Evolutionary conservation across 305 asterid genomes (phyloP).

Genomic region (Solanum hybrid): DNA sequence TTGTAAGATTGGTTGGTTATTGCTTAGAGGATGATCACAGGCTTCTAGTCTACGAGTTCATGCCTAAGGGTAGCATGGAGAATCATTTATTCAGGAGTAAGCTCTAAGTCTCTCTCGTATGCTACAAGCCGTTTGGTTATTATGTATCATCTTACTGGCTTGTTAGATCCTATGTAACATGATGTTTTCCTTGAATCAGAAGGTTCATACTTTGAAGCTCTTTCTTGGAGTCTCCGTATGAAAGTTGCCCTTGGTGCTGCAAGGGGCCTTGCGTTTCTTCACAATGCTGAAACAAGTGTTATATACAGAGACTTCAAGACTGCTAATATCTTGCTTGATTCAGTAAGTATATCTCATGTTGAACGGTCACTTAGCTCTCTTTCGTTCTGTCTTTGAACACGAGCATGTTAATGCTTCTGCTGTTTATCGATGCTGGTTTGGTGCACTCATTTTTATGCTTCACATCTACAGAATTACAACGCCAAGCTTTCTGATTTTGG

Average conservation of each 20-base stretch:
- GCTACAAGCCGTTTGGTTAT: no score
- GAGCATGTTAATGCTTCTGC: no score
- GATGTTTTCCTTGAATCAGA: constrained; percentile 30
- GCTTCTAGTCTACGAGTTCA: constrained; percentile 58
- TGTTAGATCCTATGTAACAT: no score
- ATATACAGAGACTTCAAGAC: constrained; percentile 90
- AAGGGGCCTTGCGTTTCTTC: constrained; percentile 86
- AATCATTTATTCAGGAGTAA: constrained; percentile 80
- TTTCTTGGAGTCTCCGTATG: constrained; percentile 76
- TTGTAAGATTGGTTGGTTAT: constrained; percentile 58
- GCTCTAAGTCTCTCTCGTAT: no score
- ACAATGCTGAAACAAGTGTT: constrained; percentile 66
- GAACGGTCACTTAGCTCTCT: background rate
- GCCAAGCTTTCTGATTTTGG: constrained; percentile 96
- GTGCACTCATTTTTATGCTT: background rate
- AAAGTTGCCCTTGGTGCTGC: constrained; percentile 84
- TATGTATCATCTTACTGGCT: no score
- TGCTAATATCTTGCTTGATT: constrained; percentile 73
- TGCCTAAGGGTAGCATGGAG: constrained; percentile 77
- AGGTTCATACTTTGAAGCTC: constrained; percentile 83
- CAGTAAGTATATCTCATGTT: constrained; percentile 34
- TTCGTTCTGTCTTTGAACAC: no score
- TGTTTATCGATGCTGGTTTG: no score
- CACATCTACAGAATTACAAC: constrained; percentile 48
- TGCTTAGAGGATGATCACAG: constrained; percentile 65